Evolutionary conservation across 139 green algal genomes (phyloP).

Genomic region (Chlamydomonas sp.): DNA sequence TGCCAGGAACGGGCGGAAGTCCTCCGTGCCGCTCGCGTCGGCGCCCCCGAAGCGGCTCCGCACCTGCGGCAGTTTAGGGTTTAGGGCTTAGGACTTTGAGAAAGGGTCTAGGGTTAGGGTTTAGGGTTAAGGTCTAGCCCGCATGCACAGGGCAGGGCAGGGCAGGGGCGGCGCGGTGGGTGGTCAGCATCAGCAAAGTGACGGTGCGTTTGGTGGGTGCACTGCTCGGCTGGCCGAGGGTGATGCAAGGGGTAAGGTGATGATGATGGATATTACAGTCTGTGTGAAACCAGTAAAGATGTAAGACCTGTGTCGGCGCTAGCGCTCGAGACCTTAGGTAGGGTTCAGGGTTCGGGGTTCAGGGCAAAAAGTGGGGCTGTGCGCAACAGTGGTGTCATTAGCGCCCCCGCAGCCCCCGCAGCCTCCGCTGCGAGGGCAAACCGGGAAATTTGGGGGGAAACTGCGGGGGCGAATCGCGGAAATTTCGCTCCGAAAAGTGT

Average conservation of each 20-base stretch:
- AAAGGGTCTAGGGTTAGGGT: background rate
- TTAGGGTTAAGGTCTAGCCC: background rate
- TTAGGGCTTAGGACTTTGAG: no score
- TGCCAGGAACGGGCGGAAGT: slow-evolving; percentile 54
- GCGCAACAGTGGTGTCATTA: no score
- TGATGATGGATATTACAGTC: background rate
- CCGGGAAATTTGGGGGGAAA: no score
- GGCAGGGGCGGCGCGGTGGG: background rate
- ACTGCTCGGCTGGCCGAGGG: background rate
- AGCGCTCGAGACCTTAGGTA: no score
- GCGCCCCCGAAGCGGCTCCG: slow-evolving; percentile 48
- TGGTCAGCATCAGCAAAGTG: no score
- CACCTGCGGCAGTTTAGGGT: no score
- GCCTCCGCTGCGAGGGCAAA: no score
- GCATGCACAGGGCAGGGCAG: background rate
- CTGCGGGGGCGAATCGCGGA: no score
- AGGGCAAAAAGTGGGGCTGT: no score
- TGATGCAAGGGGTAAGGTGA: background rate
- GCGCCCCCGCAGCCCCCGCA: no score
- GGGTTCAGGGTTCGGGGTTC: no score
- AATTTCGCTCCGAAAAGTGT: no score
- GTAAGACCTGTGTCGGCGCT: background rate
- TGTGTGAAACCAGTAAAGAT: background rate
- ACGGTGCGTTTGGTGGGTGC: background rate
- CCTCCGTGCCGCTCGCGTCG: slow-evolving; percentile 16